Conservation (phyloP, 2,329 filamentous ascomycete species). For the Apiospora arundinis region DNA sequence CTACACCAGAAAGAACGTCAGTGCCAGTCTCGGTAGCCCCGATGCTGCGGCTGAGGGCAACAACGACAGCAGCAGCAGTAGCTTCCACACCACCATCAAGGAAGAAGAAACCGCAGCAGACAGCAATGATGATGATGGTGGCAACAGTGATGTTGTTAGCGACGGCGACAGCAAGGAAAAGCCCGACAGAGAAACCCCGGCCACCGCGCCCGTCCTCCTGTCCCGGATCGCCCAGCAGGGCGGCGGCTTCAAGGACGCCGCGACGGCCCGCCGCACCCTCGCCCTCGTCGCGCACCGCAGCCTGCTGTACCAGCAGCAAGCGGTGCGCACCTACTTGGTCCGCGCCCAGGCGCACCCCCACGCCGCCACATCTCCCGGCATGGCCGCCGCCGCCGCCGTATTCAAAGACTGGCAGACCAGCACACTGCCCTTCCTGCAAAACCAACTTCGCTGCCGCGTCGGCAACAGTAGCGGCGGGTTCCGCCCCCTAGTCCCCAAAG, state of each 20-base stretch:
- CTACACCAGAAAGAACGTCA: too few relatives aligned
- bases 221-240: neutral
- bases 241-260: conserved; percentile 16
- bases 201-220: neutral
- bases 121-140: neutral
- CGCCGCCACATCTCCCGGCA: neutral
- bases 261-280: neutral
- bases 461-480: neutral
- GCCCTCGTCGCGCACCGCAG: conserved; percentile 7
- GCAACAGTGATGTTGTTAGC: too few relatives aligned
- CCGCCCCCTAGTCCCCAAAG: conserved; percentile 1
- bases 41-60: too few relatives aligned
- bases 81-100: too few relatives aligned
- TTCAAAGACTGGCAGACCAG: neutral
- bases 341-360: neutral
- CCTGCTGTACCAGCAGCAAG: conserved; percentile 3
- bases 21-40: too few relatives aligned
- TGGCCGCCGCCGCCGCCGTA: neutral
- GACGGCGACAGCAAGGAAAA: neutral
- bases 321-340: neutral
- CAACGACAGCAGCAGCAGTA: too few relatives aligned
- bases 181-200: neutral
- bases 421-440: neutral
- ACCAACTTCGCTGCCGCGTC: neutral
- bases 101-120: neutral